Evolutionary conservation across 805 yeast species (phyloP).

Genomic region (Candida pseudoglaebosa): DNA sequence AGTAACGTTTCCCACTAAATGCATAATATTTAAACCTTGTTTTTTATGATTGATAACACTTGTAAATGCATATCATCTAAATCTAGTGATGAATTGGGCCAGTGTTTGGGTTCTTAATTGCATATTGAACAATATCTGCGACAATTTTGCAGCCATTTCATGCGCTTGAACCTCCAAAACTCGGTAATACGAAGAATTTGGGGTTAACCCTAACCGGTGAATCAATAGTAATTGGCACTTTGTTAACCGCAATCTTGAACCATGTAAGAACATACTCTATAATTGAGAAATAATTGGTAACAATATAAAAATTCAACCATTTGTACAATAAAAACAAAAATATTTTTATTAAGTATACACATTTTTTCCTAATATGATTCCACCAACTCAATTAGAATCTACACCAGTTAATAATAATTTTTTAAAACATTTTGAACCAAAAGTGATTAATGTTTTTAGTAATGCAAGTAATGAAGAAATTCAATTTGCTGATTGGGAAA

Average conservation of each 20-base stretch:
- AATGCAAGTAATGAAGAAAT: constrained; percentile 21
- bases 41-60: too few species aligned
- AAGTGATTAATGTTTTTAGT: constrained; percentile 5
- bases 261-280: not conserved
- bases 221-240: not conserved
- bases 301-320: not conserved
- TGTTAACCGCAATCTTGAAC: not conserved
- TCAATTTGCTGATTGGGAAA: constrained; percentile 57
- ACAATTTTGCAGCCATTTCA: constrained; percentile 1
- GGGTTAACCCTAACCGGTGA: not conserved
- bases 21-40: too few species aligned
- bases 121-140: not conserved
- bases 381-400: constrained; percentile 31
- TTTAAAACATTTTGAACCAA: constrained; percentile 4
- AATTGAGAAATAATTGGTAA: not conserved
- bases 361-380: constrained; percentile 27
- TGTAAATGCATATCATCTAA: too few species aligned
- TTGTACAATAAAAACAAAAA: too few species aligned
- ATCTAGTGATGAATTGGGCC: too few species aligned
- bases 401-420: constrained; percentile 13
- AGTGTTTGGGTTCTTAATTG: not conserved
- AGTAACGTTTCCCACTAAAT: too few species aligned
- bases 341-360: too few species aligned
- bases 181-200: too few species aligned
- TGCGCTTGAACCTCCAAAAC: not conserved